Percentiles rank a stretch among this genome's conserved stretches.
phyloP scores from a whole-genome alignment of 305 asterid species.

The Petunia hybrid region DNA sequence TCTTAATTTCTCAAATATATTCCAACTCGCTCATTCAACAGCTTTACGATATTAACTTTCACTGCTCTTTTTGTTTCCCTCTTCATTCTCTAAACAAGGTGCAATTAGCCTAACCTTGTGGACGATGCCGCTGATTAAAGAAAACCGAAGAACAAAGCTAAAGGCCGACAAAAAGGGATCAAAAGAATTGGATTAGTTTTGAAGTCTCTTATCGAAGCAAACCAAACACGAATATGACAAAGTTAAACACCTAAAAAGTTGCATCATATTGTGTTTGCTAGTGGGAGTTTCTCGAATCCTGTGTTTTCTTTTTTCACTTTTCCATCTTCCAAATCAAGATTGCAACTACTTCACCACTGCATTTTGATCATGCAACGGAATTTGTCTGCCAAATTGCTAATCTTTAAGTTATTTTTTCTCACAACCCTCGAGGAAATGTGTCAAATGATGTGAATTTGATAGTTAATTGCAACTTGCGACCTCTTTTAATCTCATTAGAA shows the following conservation, averaged over 20 bases:
- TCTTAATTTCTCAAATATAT: too few species aligned
- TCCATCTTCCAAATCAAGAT: background rate
- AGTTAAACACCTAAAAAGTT: slow-evolving; percentile 9
- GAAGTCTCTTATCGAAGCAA: background rate
- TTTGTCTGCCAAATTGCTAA: slow-evolving; percentile 22
- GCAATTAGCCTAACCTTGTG: too few species aligned
- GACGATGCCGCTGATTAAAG: too few species aligned
- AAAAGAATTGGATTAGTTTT: slow-evolving; percentile 17
- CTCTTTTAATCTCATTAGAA: slow-evolving; percentile 1
- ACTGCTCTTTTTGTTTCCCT: too few species aligned
- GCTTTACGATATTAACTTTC: too few species aligned
- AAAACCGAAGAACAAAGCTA: background rate
- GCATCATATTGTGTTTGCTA: background rate
- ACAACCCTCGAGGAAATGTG: slow-evolving; percentile 25
- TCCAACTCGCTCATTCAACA: too few species aligned
- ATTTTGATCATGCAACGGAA: background rate
- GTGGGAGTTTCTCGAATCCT: background rate
- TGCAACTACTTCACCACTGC: slow-evolving; percentile 21
- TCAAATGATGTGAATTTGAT: slow-evolving; percentile 2
- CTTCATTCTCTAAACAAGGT: too few species aligned
- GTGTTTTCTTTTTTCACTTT: slow-evolving; percentile 9
- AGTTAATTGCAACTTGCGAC: slow-evolving; percentile 10
- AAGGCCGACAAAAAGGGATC: background rate
- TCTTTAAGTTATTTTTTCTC: slow-evolving; percentile 1
- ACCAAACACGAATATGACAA: slow-evolving; percentile 18